A percentile compares a stretch with the other conserved stretches of the same genome.
Evolutionary conservation across 257 asterid genomes (phyloP).

Genomic region (Solanum pimpinellifolium): DNA sequence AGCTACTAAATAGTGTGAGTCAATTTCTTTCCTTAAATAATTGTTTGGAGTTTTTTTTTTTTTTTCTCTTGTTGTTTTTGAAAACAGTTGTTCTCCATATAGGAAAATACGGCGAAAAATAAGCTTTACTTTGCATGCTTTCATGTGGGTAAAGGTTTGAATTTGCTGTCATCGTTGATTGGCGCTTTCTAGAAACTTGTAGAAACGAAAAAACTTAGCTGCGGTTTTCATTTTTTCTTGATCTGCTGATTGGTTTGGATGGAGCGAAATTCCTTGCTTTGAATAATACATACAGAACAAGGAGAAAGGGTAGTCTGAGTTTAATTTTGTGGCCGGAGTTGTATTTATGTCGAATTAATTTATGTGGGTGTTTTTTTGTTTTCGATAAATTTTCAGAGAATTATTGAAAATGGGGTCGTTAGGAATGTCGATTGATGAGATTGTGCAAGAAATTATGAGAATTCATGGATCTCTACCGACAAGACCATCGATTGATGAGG

Average conservation of each 20-base stretch:
- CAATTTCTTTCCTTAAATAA: neutral
- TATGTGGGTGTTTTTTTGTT: neutral
- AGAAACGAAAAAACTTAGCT: neutral
- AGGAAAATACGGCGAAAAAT: neutral
- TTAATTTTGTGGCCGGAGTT: neutral
- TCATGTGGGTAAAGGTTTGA: neutral
- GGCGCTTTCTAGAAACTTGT: constrained; percentile 7
- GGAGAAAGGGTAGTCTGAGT: neutral
- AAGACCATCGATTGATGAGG: constrained; percentile 73
- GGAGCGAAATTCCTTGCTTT: neutral
- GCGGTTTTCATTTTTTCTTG: neutral
- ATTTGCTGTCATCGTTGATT: neutral
- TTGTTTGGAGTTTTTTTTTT: neutral
- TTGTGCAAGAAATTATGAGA: constrained; percentile 70
- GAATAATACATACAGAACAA: neutral
- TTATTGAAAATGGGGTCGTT: constrained; percentile 25
- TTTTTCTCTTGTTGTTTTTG: neutral
- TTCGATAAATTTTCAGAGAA: neutral
- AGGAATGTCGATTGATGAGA: constrained; percentile 39
- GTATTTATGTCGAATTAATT: neutral
- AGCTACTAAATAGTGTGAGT: neutral
- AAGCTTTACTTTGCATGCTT: neutral
- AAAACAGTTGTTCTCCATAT: neutral
- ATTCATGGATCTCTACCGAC: constrained; percentile 63
- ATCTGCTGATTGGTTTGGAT: neutral